phyloP scores from a whole-genome alignment of 352 stramenopile species.

The Phytophthora lateralis region DNA sequence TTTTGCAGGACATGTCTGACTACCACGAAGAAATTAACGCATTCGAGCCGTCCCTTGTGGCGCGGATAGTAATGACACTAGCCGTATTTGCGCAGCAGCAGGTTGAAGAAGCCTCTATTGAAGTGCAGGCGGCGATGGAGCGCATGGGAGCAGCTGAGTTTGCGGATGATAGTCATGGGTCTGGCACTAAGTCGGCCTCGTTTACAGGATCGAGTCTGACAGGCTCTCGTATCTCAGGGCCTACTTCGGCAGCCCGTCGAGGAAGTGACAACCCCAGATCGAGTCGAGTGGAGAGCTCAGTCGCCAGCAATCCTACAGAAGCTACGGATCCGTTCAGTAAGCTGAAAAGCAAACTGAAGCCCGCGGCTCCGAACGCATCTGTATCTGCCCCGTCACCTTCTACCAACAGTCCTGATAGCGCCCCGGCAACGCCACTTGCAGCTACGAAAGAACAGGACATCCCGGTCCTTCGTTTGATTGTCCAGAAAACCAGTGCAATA shows the following conservation, averaged over 20 bases:
- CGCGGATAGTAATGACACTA: slow-evolving; percentile 89
- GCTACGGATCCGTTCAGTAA: slow-evolving; percentile 67
- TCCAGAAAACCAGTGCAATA: slow-evolving; percentile 84
- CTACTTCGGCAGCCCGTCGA: slow-evolving; percentile 27
- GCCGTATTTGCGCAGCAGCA: slow-evolving; percentile 87
- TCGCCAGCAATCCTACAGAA: slow-evolving; percentile 35
- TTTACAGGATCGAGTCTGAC: slow-evolving; percentile 41
- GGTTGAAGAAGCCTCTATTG: slow-evolving; percentile 87
- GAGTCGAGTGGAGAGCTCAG: slow-evolving; percentile 47
- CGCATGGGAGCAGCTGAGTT: slow-evolving; percentile 33
- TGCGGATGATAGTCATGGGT: slow-evolving; percentile 18
- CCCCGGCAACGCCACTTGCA: slow-evolving; percentile 3
- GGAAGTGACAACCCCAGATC: slow-evolving; percentile 54
- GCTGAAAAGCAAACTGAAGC: slow-evolving; percentile 73
- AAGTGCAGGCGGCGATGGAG: slow-evolving; percentile 84
- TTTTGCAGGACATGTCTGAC: slow-evolving; percentile 80
- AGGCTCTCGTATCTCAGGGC: slow-evolving; percentile 15
- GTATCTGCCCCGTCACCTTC: slow-evolving; percentile 44
- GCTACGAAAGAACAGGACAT: slow-evolving; percentile 61
- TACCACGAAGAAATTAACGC: slow-evolving; percentile 75
- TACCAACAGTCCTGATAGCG: slow-evolving; percentile 34
- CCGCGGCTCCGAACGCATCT: slow-evolving; percentile 28
- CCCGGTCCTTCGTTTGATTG: slow-evolving; percentile 71
- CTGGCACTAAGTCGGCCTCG: slow-evolving; percentile 32
- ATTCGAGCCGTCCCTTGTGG: slow-evolving; percentile 68